Percentiles rank a stretch among this genome's conserved stretches.
These are phyloP conservation scores for Firmiana major DNA, from an alignment of 345 rosid genomes.

Conservation along the genomic window DNA sequence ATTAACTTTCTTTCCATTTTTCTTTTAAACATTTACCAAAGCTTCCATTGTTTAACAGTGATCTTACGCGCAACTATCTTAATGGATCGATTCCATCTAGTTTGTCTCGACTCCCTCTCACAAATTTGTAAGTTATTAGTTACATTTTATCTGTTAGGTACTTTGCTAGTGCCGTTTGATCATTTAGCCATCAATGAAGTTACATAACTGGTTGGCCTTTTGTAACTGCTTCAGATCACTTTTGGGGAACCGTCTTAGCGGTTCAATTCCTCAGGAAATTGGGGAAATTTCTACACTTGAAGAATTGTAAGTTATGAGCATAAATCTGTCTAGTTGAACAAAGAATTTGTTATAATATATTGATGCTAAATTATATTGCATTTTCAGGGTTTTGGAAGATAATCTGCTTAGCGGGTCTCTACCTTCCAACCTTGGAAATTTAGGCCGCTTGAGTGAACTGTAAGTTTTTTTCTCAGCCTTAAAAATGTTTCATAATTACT, in stretches of 20 bases:
- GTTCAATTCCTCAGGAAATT: slow-evolving; percentile 56
- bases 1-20: too few species aligned
- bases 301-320: slow-evolving; percentile 46
- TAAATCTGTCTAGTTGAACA: background rate
- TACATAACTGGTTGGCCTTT: background rate
- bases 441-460: slow-evolving; percentile 47
- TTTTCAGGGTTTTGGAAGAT: slow-evolving; percentile 57
- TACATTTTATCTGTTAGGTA: background rate
- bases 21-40: background rate
- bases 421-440: slow-evolving; percentile 59
- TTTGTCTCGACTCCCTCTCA: slow-evolving; percentile 49
- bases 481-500: background rate
- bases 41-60: slow-evolving; percentile 38
- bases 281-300: slow-evolving; percentile 53
- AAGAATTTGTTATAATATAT: background rate
- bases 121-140: slow-evolving; percentile 40
- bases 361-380: slow-evolving; percentile 10
- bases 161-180: background rate
- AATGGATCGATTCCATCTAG: slow-evolving; percentile 64
- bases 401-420: slow-evolving; percentile 62
- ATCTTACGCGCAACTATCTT: slow-evolving; percentile 65
- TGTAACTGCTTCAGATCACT: slow-evolving; percentile 40
- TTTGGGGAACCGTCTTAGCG: slow-evolving; percentile 61
- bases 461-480: slow-evolving; percentile 26
- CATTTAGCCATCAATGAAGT: background rate